phyloP scores from a whole-genome alignment of 306 rosid genomes.

The Glycine latifolia region DNA sequence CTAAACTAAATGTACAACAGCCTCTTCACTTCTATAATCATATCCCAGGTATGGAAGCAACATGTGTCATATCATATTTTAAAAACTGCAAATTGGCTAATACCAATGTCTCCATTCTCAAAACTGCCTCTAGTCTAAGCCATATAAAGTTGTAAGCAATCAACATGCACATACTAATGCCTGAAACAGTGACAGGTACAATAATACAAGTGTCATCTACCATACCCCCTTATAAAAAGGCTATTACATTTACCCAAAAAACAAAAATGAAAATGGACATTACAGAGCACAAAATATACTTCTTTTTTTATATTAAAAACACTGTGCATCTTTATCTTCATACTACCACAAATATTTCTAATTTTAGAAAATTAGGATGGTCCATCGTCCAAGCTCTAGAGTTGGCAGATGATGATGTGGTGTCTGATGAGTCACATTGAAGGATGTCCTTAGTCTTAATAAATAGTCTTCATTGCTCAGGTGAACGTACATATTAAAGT shows the following conservation, averaged over 20 bases:
- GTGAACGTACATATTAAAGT: conserved; percentile 40
- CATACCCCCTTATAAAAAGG: not conserved
- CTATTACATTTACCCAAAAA: not conserved
- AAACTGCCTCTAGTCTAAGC: not conserved
- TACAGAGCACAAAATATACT: conserved; percentile 6
- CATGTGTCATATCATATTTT: not conserved
- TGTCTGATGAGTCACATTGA: conserved; percentile 50
- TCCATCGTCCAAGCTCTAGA: conserved; percentile 37
- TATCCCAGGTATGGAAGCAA: not conserved
- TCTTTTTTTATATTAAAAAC: not conserved
- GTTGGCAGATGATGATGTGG: conserved; percentile 13
- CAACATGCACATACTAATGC: conserved; percentile 25
- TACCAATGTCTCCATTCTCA: not conserved
- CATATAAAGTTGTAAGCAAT: not conserved
- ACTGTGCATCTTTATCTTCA: not conserved
- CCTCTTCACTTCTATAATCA: not conserved
- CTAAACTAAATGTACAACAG: not conserved
- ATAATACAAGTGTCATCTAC: not conserved
- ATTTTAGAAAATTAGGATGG: conserved; percentile 18
- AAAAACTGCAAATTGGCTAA: conserved; percentile 2
- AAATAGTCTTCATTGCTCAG: conserved; percentile 27
- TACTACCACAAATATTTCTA: not conserved
- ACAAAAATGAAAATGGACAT: conserved; percentile 10
- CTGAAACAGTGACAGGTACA: not conserved
- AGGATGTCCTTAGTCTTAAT: conserved; percentile 16